Base-by-base conservation (phyloP, 768 basidiomycete genomes). In the Mycena pura region DNA sequence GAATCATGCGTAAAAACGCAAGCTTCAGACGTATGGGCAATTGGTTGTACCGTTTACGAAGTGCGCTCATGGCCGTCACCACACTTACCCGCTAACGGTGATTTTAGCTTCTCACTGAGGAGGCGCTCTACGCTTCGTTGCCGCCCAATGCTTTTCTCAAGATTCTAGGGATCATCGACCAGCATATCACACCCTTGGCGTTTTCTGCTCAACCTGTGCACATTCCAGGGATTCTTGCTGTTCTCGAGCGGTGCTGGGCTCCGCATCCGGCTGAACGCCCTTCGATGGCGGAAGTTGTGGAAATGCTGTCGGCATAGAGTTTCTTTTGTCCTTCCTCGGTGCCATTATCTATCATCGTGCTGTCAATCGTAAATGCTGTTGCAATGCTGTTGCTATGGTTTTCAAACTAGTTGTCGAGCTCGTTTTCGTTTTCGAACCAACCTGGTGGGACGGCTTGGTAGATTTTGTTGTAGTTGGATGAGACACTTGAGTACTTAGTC, bases 41-140 rank as follows among this genome's bases (percentile, higher is more conserved):
- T 46, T 46, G 45, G 27, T 46, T 46, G 45, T 28, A 46, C 45
- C 45, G 45, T 31, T 46, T 46, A 29, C 45, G 45, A 46, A 31
- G 45, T 46, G 31, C 31, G 45, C 27, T 46, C 45, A 29, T 29
- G 45, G 32, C 46, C 46, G 46, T 32, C 31, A 32, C 46, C 7
- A 21, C 46, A 31, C 32, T 47, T 47, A 47, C 29, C 46, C 21
- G 46, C 46, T 47, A 34, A 47, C 46, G 46, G 46, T 47, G 46
- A 47, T 47, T 47, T 47, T 47, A 47, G 46, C 46, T 47, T 47
- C 46, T 47, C 46, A 47, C 46, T 47, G 46, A 32, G 29, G 32
- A 28, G 31, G 32, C 25, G 31, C 46, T 31, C 29, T 47, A 47
- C 46, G 29, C 46, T 47, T 31, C 46, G 29, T 47, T 32, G 32